phyloP scores from a whole-genome alignment of 208 protist species.

The Novymonas esmeraldas region DNA sequence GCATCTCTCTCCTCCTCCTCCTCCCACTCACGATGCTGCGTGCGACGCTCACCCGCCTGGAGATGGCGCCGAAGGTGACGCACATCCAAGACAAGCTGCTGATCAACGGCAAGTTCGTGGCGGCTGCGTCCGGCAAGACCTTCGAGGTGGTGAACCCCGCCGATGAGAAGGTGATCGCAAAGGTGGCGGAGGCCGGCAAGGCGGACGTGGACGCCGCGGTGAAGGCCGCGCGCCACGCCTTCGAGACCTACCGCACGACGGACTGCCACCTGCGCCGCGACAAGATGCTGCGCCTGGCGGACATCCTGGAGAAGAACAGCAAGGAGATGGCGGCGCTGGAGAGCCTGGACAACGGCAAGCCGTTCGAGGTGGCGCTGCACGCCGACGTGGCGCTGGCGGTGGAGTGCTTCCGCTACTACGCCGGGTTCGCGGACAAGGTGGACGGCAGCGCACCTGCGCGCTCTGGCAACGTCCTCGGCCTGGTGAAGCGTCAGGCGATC shows the following conservation, averaged over 20 bases:
- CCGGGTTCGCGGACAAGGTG: slow-evolving; percentile 92
- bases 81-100: slow-evolving; percentile 80
- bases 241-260: slow-evolving; percentile 49
- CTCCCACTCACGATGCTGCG: slow-evolving; percentile 28
- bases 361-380: slow-evolving; percentile 54
- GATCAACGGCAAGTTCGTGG: slow-evolving; percentile 89
- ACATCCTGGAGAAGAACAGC: slow-evolving; percentile 67
- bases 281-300: slow-evolving; percentile 75
- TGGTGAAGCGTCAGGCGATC: slow-evolving; percentile 81
- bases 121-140: slow-evolving; percentile 62
- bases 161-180: slow-evolving; percentile 72
- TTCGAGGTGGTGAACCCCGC: slow-evolving; percentile 82
- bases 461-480: slow-evolving; percentile 58
- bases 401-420: slow-evolving; percentile 87
- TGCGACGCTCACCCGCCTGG: slow-evolving; percentile 21
- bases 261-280: slow-evolving; percentile 55
- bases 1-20: not conserved
- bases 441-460: slow-evolving; percentile 72
- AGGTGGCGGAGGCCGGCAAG: slow-evolving; percentile 76
- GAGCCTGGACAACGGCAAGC: slow-evolving; percentile 92
- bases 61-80: slow-evolving; percentile 32
- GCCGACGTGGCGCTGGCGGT: slow-evolving; percentile 66
- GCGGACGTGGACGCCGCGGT: slow-evolving; percentile 89
- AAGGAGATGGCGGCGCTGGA: slow-evolving; percentile 84
- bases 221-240: slow-evolving; percentile 65